Percentiles rank a stretch among this genome's conserved stretches.
Evolutionary conservation across 352 stramenopile species (phyloP).

Genomic region (Phytopythium delawarense): DNA sequence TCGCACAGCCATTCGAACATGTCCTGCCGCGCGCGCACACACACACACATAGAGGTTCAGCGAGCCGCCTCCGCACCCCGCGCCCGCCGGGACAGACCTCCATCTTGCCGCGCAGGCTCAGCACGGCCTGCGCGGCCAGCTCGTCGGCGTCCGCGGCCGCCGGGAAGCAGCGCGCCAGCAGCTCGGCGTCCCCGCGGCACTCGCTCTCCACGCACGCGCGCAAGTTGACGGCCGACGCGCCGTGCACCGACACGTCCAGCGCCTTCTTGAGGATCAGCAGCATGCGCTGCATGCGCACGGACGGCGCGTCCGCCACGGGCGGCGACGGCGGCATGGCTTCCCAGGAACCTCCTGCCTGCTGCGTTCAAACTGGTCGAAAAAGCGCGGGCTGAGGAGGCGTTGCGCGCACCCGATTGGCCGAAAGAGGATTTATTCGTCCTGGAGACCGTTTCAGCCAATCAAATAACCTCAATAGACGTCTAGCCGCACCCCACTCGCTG

Average conservation of each 20-base stretch:
- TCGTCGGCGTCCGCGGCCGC: conserved; percentile 36
- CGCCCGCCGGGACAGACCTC: conserved; percentile 14
- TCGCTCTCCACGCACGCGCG: conserved; percentile 45
- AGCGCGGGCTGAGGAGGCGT: too few species aligned
- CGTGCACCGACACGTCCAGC: conserved; percentile 53
- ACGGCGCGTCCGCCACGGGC: conserved; percentile 12
- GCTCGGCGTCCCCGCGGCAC: conserved; percentile 41
- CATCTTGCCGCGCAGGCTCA: conserved; percentile 48
- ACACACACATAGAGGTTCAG: not conserved
- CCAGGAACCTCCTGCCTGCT: too few species aligned
- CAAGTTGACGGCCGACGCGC: conserved; percentile 41
- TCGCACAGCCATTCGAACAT: conserved; percentile 51
- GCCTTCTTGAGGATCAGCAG: conserved; percentile 61
- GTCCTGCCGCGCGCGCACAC: conserved; percentile 3
- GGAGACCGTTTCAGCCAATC: too few species aligned
- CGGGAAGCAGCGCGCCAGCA: conserved; percentile 47
- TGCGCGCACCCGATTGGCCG: not conserved
- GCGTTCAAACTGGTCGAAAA: conserved; percentile 1
- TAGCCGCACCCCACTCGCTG: too few species aligned
- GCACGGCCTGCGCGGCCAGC: conserved; percentile 43
- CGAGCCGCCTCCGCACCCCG: too few species aligned
- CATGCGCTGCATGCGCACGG: conserved; percentile 52
- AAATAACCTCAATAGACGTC: too few species aligned
- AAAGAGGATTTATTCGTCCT: too few species aligned
- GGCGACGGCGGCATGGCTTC: conserved; percentile 11